A percentile compares a stretch with the other conserved stretches of the same genome.
These are phyloP conservation scores for Acanthamoeba castellanii DNA, from an alignment of 208 protist species.

Conservation along the genomic window DNA sequence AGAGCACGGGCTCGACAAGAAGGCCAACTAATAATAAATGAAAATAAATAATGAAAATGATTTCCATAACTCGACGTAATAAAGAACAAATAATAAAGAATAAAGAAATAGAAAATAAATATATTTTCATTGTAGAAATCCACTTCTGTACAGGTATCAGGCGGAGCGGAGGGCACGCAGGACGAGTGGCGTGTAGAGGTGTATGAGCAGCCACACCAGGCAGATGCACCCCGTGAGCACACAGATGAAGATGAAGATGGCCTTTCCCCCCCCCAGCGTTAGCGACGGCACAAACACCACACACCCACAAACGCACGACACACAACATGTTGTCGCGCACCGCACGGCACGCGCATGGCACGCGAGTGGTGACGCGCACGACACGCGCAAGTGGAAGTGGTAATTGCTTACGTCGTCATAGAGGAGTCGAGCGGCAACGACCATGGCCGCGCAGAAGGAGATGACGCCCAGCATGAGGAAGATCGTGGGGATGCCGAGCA, in stretches of 20 bases:
- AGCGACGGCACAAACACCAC: background rate
- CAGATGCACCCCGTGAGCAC: constrained; percentile 2
- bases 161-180: background rate
- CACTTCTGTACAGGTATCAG: too few relatives aligned
- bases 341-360: too few relatives aligned
- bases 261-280: background rate
- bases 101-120: too few relatives aligned
- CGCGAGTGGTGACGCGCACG: background rate
- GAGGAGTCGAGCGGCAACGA: background rate
- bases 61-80: too few relatives aligned
- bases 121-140: too few relatives aligned
- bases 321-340: too few relatives aligned
- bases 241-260: constrained; percentile 39
- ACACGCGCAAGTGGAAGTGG: background rate
- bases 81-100: too few relatives aligned
- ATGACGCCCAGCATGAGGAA: constrained; percentile 28
- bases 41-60: too few relatives aligned
- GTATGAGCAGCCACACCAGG: background rate
- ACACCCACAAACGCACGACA: too few relatives aligned
- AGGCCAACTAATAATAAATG: too few relatives aligned
- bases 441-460: constrained; percentile 30
- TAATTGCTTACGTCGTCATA: background rate
- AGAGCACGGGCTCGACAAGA: too few relatives aligned
- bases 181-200: constrained; percentile 21
- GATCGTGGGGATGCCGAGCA: constrained; percentile 24